Percentiles rank a stretch among this genome's conserved stretches.
Evolutionary conservation across 2,329 filamentous ascomycete genomes (phyloP).

Genomic region (Metarhizium anisopliae): DNA sequence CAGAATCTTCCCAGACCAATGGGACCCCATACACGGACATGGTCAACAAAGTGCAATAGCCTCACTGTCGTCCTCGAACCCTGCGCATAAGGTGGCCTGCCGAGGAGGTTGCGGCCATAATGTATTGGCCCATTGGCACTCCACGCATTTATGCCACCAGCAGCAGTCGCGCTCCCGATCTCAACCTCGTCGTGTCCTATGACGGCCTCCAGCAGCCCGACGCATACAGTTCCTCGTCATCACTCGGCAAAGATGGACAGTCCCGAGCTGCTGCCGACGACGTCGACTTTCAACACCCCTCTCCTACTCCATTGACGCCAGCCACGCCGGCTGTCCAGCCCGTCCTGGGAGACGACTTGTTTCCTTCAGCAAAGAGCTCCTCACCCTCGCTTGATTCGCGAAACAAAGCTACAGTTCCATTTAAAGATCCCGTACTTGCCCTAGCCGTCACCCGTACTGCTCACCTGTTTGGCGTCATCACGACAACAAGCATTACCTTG

Average conservation of each 20-base stretch:
- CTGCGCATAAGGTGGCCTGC: conserved; percentile 9
- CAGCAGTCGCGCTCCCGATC: conserved; percentile 48
- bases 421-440: conserved; percentile 60
- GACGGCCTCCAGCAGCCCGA: conserved; percentile 44
- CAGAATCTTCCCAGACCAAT: background rate
- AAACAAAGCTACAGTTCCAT: conserved; percentile 27
- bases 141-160: conserved; percentile 74
- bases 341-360: conserved; percentile 44
- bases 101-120: conserved; percentile 35
- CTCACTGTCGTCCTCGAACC: conserved; percentile 10
- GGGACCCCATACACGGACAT: conserved; percentile 12
- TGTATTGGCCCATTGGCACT: conserved; percentile 89
- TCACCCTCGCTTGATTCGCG: conserved; percentile 15
- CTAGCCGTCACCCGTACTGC: conserved; percentile 71
- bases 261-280: conserved; percentile 22
- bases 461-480: conserved; percentile 80
- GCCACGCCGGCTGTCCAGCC: conserved; percentile 49
- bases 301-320: conserved; percentile 43
- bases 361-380: conserved; percentile 10
- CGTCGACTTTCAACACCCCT: conserved; percentile 23
- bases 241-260: conserved; percentile 9
- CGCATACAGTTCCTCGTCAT: conserved; percentile 15
- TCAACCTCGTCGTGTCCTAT: conserved; percentile 45
- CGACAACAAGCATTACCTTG: conserved; percentile 73
- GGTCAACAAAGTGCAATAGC: conserved; percentile 14